Evolutionary conservation across 202 grass and related monocot species (phyloP), one percentile per base, ranked within the genome.

Genomic region (Carex arenaria): DNA sequence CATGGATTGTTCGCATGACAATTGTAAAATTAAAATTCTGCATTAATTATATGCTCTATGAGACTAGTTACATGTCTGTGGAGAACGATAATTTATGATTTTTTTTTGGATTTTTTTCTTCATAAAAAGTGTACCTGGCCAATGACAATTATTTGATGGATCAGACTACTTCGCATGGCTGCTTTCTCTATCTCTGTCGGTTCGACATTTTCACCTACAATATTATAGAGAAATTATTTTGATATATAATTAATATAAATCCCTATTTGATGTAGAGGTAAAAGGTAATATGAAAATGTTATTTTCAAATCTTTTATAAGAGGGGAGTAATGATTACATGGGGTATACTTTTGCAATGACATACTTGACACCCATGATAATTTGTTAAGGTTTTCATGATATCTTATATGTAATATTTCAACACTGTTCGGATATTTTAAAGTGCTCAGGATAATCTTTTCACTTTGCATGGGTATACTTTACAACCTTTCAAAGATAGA

Each of bases 141-240:
- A 64, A 98, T 87, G 64, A 98, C 86, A 82, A 93, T 45, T 85
- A 99, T 95, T 38, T 99, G 96, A 72, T 93, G 79, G 82, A 98
- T 93, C 67, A 98, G 88, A 82, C 79, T 86, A 89, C 93, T 98
- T 88, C 85, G 86, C 81, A 85, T 62, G 42, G 86, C 96, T 64
- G 91, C 87, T 80, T 88, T 93, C 86, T 98, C 96, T 30, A 98
- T 86, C 53, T 95, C 96, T 82, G 86, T 72, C 43, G 93, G 95
- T 61, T 98, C 95, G 87, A 98, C 93, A 86, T 98, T 98, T 90
- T 98, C 95, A 83, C 95, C 95, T 98, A 72, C 28, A 87, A 72
- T 52, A 36, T 32, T 14, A 77, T 57, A 60, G 40, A 28, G 31
- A 60, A 13, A 40, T 40, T 78, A 19, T 75, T 55, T 22, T 4